These are phyloP conservation scores for Sesbania bispinosa DNA, from an alignment of 306 rosid species.

Conservation along the genomic window DNA sequence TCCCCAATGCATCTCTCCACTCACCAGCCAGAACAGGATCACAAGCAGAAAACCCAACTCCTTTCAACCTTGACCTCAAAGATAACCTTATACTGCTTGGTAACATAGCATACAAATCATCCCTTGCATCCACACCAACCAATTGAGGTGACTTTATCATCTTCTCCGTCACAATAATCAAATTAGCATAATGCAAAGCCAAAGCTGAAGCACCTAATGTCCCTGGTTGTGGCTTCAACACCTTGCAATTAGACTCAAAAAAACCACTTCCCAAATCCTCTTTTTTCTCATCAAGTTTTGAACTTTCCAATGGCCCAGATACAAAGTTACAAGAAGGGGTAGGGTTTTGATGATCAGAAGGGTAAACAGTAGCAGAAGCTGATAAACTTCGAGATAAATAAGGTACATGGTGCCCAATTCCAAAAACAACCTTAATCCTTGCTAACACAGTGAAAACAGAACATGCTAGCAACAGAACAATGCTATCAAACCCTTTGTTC, in stretches of 20 bases:
- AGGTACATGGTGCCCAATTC: constrained; percentile 53
- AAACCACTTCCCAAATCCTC: constrained; percentile 33
- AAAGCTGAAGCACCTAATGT: constrained; percentile 72
- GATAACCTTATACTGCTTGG: constrained; percentile 58
- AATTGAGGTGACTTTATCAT: constrained; percentile 89
- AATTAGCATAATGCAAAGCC: constrained; percentile 77
- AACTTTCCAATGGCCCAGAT: constrained; percentile 47
- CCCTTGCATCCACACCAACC: constrained; percentile 87
- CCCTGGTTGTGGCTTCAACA: constrained; percentile 49
- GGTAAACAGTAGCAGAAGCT: constrained; percentile 73
- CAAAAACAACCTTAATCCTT: constrained; percentile 71
- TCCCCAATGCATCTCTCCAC: constrained; percentile 88
- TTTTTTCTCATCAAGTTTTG: constrained; percentile 18
- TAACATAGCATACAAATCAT: constrained; percentile 77
- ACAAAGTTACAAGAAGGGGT: constrained; percentile 1
- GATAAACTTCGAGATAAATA: constrained; percentile 71
- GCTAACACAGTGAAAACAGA: constrained; percentile 71
- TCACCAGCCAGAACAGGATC: constrained; percentile 74
- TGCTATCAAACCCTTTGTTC: constrained; percentile 68
- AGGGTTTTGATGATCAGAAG: constrained; percentile 60
- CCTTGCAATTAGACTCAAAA: constrained; percentile 59
- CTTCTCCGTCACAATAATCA: constrained; percentile 85
- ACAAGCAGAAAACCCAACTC: constrained; percentile 75
- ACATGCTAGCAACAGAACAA: constrained; percentile 54
- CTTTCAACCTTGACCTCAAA: constrained; percentile 62